Conservation (phyloP, 2,329 filamentous ascomycete species). For the Diplodia seriata region DNA sequence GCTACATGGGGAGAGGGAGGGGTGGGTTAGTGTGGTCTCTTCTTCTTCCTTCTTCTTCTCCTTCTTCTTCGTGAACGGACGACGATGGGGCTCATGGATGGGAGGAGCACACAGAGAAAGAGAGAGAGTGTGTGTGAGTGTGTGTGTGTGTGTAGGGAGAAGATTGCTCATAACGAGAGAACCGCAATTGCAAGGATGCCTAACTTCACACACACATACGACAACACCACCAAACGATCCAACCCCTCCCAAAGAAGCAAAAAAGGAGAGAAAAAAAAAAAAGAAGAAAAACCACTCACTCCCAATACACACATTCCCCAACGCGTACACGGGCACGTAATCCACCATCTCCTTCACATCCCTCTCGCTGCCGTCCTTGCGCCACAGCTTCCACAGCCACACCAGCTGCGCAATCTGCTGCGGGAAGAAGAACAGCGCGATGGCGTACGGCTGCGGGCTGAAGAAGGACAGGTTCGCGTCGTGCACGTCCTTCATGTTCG, state of each 20-base stretch:
- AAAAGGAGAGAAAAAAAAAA: background rate
- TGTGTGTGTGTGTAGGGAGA: no score
- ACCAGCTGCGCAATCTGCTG: constrained; percentile 65
- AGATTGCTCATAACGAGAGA: no score
- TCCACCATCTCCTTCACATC: constrained; percentile 60
- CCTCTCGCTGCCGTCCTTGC: constrained; percentile 52
- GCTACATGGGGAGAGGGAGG: constrained; percentile 37
- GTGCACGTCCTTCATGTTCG: constrained; percentile 67
- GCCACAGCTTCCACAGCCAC: constrained; percentile 65
- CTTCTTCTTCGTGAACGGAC: no score
- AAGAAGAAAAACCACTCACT: constrained; percentile 48
- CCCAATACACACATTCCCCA: constrained; percentile 67
- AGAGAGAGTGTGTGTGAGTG: no score
- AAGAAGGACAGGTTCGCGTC: constrained; percentile 65
- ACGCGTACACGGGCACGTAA: constrained; percentile 62
- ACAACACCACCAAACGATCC: background rate
- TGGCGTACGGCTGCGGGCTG: constrained; percentile 65
- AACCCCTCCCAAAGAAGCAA: no score
- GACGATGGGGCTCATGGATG: no score
- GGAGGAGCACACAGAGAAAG: no score
- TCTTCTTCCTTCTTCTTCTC: constrained; percentile 32
- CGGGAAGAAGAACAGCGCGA: constrained; percentile 67
- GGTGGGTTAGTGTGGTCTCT: no score
- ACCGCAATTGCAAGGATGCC: no score
- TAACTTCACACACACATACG: no score